These are phyloP conservation scores for Chenopodium berlandieri DNA, from an alignment of 148 eudicot genomes.

Conservation along the genomic window DNA sequence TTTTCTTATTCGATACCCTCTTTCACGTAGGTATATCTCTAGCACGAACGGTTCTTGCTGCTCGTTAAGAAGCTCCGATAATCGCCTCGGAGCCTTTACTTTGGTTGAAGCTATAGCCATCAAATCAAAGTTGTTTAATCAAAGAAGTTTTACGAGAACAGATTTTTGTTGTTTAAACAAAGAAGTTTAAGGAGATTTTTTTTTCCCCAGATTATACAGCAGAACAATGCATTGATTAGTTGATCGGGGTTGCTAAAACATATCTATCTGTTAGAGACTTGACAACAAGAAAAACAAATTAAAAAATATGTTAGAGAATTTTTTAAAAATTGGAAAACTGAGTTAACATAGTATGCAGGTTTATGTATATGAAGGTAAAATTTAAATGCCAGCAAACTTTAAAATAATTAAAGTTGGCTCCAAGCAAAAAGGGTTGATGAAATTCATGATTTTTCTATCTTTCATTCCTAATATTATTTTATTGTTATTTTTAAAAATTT, in stretches of 20 bases:
- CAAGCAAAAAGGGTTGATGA: slow-evolving; percentile 17
- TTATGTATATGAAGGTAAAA: slow-evolving; percentile 7
- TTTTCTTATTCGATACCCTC: slow-evolving; percentile 35
- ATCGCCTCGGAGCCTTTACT: slow-evolving; percentile 34
- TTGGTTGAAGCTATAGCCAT: slow-evolving; percentile 38
- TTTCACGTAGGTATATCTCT: slow-evolving; percentile 52
- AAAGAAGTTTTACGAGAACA: neutral
- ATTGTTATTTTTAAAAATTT: no score
- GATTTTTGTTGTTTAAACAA: neutral
- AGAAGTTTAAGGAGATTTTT: neutral
- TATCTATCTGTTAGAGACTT: slow-evolving; percentile 23
- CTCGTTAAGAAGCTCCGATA: slow-evolving; percentile 54
- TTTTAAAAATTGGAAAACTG: neutral
- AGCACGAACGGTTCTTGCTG: slow-evolving; percentile 67
- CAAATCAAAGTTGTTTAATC: no score
- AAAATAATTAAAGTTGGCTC: neutral
- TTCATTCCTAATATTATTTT: neutral
- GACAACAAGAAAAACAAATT: slow-evolving; percentile 25
- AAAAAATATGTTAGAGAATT: neutral
- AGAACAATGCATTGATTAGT: slow-evolving; percentile 24
- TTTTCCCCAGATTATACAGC: neutral
- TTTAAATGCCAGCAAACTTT: neutral
- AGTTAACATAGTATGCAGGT: slow-evolving; percentile 16
- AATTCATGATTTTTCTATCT: slow-evolving; percentile 4
- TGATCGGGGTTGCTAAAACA: slow-evolving; percentile 22